These are phyloP conservation scores for Detonula confervacea DNA, from an alignment of 352 stramenopile genomes.

Conservation along the genomic window DNA sequence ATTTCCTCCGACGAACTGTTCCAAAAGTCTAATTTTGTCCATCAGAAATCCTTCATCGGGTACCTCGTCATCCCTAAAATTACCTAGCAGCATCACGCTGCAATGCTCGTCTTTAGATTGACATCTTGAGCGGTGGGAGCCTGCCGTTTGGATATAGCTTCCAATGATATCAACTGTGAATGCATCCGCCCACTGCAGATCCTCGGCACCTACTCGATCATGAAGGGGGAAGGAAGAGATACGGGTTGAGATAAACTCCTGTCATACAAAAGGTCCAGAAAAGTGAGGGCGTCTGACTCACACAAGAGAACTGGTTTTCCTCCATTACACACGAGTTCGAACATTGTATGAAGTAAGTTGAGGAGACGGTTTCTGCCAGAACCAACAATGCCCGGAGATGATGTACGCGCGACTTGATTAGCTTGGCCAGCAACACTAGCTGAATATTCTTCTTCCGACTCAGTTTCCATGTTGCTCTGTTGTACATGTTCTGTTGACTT, in stretches of 20 bases:
- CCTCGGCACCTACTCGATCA: conserved; percentile 8
- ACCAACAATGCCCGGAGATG: neutral
- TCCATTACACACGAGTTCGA: conserved; percentile 14
- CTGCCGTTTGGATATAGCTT: conserved; percentile 3
- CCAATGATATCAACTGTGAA: conserved; percentile 7
- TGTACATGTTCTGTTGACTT: too few species aligned
- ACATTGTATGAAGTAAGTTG: conserved; percentile 5
- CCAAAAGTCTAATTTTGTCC: conserved; percentile 6
- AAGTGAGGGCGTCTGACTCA: too few species aligned
- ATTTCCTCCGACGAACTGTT: neutral
- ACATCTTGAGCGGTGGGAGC: too few species aligned
- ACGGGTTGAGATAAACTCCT: too few species aligned
- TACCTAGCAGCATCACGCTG: neutral
- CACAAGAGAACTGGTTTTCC: conserved; percentile 6
- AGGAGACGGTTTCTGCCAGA: neutral
- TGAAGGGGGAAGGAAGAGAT: too few species aligned
- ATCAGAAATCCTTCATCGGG: conserved; percentile 1
- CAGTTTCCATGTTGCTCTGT: too few species aligned
- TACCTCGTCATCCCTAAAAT: conserved; percentile 28
- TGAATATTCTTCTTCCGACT: too few species aligned
- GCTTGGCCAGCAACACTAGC: too few species aligned
- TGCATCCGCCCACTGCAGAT: conserved; percentile 17
- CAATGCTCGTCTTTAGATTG: too few species aligned
- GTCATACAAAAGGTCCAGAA: too few species aligned
- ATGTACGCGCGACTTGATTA: too few species aligned